These are phyloP conservation scores for Blastobotrys raffinosifermentans DNA, from an alignment of 1,139 yeast genomes.

Conservation along the genomic window DNA sequence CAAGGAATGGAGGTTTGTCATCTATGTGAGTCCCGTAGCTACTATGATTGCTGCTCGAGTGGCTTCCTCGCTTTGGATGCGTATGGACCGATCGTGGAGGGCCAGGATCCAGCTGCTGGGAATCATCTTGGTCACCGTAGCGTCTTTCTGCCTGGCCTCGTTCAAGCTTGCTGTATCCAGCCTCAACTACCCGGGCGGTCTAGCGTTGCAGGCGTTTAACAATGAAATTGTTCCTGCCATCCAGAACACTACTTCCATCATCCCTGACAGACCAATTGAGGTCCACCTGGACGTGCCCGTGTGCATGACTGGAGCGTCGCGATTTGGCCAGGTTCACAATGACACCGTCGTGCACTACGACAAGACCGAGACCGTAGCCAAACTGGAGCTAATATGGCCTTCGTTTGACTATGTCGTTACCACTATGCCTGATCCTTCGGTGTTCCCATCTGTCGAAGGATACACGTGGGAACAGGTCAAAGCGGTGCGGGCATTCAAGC, in stretches of 20 bases:
- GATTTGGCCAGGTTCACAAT: conserved; percentile 56
- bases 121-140: conserved; percentile 25
- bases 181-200: conserved; percentile 86
- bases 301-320: conserved; percentile 83
- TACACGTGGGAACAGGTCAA: conserved; percentile 39
- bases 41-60: conserved; percentile 63
- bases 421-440: conserved; percentile 30
- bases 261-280: conserved; percentile 14
- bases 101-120: conserved; percentile 30
- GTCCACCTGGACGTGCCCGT: conserved; percentile 77
- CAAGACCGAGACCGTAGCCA: conserved; percentile 54
- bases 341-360: conserved; percentile 50
- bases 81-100: conserved; percentile 14
- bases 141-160: conserved; percentile 42
- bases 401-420: conserved; percentile 57
- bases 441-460: conserved; percentile 19
- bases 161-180: conserved; percentile 59
- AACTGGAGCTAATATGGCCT: conserved; percentile 44
- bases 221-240: conserved; percentile 39
- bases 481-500: conserved; percentile 34
- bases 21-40: conserved; percentile 67
- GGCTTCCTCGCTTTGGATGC: conserved; percentile 33
- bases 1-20: conserved; percentile 89
- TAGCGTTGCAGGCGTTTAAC: conserved; percentile 52
- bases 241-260: conserved; percentile 2